Conservation (phyloP, 495 filamentous ascomycete species). For the Penicillium atrosanguineum region DNA sequence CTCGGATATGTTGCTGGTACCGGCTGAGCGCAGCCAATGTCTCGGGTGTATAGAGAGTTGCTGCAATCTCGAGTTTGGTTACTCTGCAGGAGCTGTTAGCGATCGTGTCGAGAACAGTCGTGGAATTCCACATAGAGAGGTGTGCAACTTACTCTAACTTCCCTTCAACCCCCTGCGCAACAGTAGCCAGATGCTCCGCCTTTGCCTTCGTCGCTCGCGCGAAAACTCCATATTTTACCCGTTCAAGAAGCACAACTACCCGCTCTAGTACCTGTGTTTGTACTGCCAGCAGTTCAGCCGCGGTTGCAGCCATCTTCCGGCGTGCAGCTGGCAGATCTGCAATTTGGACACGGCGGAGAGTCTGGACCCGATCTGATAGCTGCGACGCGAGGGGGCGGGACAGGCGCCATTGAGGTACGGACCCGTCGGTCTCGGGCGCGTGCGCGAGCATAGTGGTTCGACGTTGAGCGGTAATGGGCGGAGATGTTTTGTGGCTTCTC, state of each 20-base stretch:
- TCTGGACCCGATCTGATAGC: constrained; percentile 23
- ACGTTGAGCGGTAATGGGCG: constrained; percentile 2
- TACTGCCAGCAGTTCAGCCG: constrained; percentile 33
- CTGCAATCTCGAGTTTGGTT: constrained; percentile 37
- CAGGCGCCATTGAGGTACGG: constrained; percentile 23
- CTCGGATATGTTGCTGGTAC: constrained; percentile 54
- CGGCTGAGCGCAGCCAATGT: constrained; percentile 52
- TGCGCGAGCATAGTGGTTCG: constrained; percentile 22
- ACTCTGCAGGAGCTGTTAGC: constrained; percentile 28
- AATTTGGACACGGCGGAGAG: constrained; percentile 30
- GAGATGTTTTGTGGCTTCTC: constrained; percentile 1
- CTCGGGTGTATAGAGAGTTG: constrained; percentile 57
- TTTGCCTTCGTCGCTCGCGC: constrained; percentile 53
- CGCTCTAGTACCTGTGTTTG: constrained; percentile 37
- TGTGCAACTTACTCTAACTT: constrained; percentile 46
- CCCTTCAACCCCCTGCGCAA: constrained; percentile 52
- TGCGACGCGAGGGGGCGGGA: constrained; percentile 24
- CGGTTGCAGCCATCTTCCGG: constrained; percentile 36
- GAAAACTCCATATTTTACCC: constrained; percentile 63
- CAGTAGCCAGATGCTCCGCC: constrained; percentile 57
- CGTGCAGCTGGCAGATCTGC: constrained; percentile 33
- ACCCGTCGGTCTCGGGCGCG: constrained; percentile 30
- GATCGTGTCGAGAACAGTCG: neutral
- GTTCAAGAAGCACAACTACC: constrained; percentile 49
- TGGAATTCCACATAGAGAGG: neutral